A percentile compares a stretch with the other conserved stretches of the same genome.
These are phyloP conservation scores for Ziziphus jujuba DNA, from an alignment of 306 rosid species.

Conservation along the genomic window DNA sequence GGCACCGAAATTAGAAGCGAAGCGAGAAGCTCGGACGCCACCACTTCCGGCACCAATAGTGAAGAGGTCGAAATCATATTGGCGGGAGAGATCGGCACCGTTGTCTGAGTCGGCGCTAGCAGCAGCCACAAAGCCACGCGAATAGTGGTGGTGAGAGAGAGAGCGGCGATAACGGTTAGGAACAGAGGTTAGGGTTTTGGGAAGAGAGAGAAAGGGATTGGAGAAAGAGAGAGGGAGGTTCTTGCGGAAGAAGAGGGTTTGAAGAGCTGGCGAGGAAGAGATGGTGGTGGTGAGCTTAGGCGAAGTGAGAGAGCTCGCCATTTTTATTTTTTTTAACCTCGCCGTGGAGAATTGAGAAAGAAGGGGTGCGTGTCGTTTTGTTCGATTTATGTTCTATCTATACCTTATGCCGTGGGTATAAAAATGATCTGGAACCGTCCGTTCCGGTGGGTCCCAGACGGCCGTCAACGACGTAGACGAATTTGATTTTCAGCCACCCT, in stretches of 20 bases:
- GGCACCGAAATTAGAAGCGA: conserved; percentile 74
- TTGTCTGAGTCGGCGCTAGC: conserved; percentile 49
- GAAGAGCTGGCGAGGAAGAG: conserved; percentile 40
- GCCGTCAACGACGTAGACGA: too few relatives aligned
- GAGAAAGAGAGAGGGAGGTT: conserved; percentile 29
- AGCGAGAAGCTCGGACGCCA: conserved; percentile 90
- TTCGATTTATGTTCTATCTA: too few relatives aligned
- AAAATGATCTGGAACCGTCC: too few relatives aligned
- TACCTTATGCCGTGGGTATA: too few relatives aligned
- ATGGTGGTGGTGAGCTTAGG: conserved; percentile 37
- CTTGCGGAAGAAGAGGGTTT: conserved; percentile 41
- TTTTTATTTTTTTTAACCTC: conserved; percentile 10
- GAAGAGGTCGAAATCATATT: conserved; percentile 83
- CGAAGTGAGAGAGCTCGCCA: conserved; percentile 45
- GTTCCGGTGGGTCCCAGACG: too few relatives aligned
- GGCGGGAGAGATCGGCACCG: conserved; percentile 47
- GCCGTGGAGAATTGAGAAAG: too few relatives aligned
- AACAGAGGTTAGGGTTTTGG: conserved; percentile 22
- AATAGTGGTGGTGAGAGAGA: conserved; percentile 19
- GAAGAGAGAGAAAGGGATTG: conserved; percentile 29
- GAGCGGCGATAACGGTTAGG: conserved; percentile 5
- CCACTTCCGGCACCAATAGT: conserved; percentile 97
- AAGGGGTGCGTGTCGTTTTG: too few relatives aligned
- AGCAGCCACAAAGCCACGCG: conserved; percentile 24
- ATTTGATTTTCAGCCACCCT: too few relatives aligned